A percentile compares a stretch with the other conserved stretches of the same genome.
Conservation (phyloP, 441 rosid species). For the Monsonia emarginata region DNA sequence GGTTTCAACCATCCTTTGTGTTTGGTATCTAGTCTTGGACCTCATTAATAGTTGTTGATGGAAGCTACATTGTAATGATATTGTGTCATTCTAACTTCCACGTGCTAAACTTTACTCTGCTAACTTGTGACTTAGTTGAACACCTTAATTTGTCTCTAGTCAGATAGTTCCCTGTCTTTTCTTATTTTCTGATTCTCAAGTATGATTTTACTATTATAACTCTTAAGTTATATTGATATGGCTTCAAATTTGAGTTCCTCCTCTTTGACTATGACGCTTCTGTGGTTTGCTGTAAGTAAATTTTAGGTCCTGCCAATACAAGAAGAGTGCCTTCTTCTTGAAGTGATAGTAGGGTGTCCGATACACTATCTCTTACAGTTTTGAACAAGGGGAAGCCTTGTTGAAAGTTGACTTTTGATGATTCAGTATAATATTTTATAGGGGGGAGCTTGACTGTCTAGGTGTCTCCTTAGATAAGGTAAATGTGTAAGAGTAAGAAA, state of each 20-base stretch:
- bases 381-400: no score
- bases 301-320: not conserved
- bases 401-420: no score
- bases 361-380: not conserved
- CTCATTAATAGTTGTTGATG: not conserved
- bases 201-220: no score
- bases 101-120: not conserved
- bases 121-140: not conserved
- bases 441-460: no score
- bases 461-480: no score
- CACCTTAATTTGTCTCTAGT: not conserved
- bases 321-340: not conserved
- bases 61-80: slow-evolving; percentile 1
- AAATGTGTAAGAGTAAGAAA: no score
- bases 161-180: not conserved
- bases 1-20: not conserved
- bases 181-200: not conserved
- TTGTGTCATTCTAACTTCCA: not conserved
- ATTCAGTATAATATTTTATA: no score
- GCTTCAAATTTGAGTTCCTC: not conserved
- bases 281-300: not conserved
- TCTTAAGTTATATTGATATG: no score
- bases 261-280: not conserved
- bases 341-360: not conserved
- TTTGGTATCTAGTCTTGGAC: not conserved